Base-by-base conservation (phyloP, 805 yeast genomes). In the Candida railenensis region DNA sequence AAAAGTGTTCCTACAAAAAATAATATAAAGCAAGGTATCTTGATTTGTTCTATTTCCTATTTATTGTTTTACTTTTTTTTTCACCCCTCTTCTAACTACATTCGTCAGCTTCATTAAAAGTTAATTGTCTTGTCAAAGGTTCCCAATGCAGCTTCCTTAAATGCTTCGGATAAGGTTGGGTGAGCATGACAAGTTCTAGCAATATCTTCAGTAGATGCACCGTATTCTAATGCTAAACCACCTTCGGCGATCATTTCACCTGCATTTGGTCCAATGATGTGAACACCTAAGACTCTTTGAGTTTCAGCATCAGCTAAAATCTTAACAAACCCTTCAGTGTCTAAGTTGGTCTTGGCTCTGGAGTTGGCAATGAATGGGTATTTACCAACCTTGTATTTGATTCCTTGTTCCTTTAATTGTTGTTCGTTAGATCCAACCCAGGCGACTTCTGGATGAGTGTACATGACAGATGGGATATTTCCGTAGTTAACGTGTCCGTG, bases 171-270 rank as follows among this genome's bases (percentile, higher is more conserved):
- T 57, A 94, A 78, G 33, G 99, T 94, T 69, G 99, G 99, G 74
- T 94, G 99, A 48, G 99, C 98, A 64, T 94, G 99, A 71, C 97
- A 92, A 37, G 89, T 88, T 77, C 99, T 87, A 52, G 97, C 96
- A 60, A 94, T 79, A 66, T 94, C 99, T 76, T 94, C 99, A 44
- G 97, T 88, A 44, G 96, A 85, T 46, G 99, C 99, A 69, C 99
- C 99, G 74, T 94, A 94, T 76, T 94, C 99, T 53, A 94, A 70
- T 39, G 99, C 99, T 66, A 94, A 80, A 56, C 96, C 96, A 53
- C 90, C 97, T 78, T 95, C 99, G 55, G 96, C 98, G 67, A 94
- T 94, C 97, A 94, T 89, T 79, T 94, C 99, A 74, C 99, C 99
- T 49, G 99, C 99, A 65, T 89, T 91, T 57, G 99, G 87, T 59